Percentiles rank a stretch among this genome's conserved stretches.
phyloP scores from a whole-genome alignment of 352 stramenopile genomes.

The Phytopythium kandeliae region DNA sequence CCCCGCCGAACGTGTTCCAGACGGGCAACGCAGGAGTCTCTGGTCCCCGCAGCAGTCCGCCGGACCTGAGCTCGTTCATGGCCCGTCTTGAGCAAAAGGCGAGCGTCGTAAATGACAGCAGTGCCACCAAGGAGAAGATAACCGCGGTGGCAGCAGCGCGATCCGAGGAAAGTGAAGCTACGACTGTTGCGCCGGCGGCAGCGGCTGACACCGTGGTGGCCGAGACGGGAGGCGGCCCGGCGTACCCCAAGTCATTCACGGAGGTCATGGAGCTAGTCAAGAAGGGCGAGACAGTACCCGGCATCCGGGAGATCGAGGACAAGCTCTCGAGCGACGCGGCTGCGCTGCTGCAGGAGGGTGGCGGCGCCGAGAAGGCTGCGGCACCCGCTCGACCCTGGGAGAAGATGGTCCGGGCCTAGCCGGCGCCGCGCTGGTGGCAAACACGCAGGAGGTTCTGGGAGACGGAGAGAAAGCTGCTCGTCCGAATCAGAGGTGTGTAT shows the following conservation, averaged over 20 bases:
- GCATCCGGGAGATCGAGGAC: conserved; percentile 70
- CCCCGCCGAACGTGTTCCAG: conserved; percentile 6
- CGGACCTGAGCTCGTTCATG: conserved; percentile 48
- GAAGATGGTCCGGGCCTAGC: conserved; percentile 21
- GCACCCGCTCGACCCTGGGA: conserved; percentile 38
- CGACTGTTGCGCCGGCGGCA: not conserved
- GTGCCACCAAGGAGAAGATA: conserved; percentile 11
- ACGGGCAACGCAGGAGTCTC: conserved; percentile 12
- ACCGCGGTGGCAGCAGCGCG: not conserved
- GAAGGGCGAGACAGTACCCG: conserved; percentile 62
- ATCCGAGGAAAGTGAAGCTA: not conserved
- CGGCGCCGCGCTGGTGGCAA: not conserved
- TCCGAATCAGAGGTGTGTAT: too few species aligned
- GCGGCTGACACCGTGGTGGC: conserved; percentile 13
- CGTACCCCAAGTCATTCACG: conserved; percentile 65
- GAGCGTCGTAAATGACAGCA: conserved; percentile 23
- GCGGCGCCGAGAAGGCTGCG: not conserved
- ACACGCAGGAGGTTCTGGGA: not conserved
- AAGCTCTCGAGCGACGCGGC: conserved; percentile 59
- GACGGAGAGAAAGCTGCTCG: too few species aligned
- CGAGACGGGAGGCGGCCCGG: conserved; percentile 18
- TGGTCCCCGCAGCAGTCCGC: conserved; percentile 3
- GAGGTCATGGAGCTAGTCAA: conserved; percentile 75
- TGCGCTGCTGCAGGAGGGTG: conserved; percentile 16
- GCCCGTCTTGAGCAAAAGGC: conserved; percentile 42